Evolutionary conservation across 2,329 filamentous ascomycete genomes (phyloP), one percentile per base, ranked within the genome.

Genomic region (Alternaria tenuissima): DNA sequence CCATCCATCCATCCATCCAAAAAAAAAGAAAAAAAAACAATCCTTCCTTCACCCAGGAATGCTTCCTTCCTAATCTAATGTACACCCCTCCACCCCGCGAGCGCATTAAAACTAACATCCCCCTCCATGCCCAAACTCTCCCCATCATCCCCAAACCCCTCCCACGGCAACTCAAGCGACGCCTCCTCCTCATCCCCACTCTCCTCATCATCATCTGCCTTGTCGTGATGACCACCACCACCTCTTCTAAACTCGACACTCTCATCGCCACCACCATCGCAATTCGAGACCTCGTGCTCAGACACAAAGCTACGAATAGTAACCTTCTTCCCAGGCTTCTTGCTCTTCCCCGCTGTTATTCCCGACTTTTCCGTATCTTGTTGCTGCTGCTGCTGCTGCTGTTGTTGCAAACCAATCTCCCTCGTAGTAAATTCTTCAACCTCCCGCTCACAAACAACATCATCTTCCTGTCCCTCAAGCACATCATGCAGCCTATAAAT

Each of bases 401-500:
- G 18, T 18, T 18, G 18, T 18, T 18, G 18, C 18, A 18, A 18
- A 18, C 18, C 18, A 18, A 18, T 18, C 18, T 18, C 18, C 18
- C 18, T 18, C 18, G 18, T 18, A 18, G 18, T 18, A 18, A 18
- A 18, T 18, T 18, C 18, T 20, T 82, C 81, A 16, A 81, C 70
- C 44, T 79, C 75, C 28, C 79, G 68, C 55, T 79, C 78, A 0
- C 68, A 77, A 48, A 78, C 66, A 18, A 18, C 18, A 18, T 18
- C 18, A 1, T 88, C 88, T 3, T 84, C 84, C 75, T 94, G 91
- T 6, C 90, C 91, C 77, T 94, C 92, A 0, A 95, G 83, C 1
- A 95, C 92, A 75, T 96, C 93, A 69, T 94, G 92, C 14, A 96
- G 82, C 42, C 87, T 86, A 79, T 96, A 96, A 42, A 96, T 89